Evolutionary conservation across 305 asterid species (phyloP).

Genomic region (Solanum aculeatissimum): DNA sequence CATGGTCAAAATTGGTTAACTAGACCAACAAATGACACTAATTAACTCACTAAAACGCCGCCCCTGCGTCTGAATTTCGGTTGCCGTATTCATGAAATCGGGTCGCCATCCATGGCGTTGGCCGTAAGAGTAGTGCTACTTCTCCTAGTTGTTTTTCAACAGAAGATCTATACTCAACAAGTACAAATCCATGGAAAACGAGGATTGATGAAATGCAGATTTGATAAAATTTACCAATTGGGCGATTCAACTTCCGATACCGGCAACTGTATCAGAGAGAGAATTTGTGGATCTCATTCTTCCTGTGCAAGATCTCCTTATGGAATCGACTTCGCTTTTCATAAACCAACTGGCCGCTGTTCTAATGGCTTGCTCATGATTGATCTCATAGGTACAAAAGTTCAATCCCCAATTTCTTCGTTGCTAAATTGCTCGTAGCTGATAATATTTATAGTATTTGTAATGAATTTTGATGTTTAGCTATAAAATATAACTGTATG

Average conservation of each 20-base stretch:
- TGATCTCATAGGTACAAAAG: neutral
- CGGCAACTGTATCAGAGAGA: conserved; percentile 9
- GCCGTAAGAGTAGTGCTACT: neutral
- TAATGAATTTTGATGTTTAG: too few species aligned
- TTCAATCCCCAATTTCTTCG: neutral
- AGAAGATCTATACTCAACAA: neutral
- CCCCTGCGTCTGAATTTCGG: neutral
- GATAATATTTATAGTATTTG: too few species aligned
- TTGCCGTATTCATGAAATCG: neutral
- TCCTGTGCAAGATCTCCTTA: neutral
- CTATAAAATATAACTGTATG: too few species aligned
- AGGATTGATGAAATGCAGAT: neutral
- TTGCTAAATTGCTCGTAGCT: too few species aligned
- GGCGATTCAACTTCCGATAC: conserved; percentile 18
- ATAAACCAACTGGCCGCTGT: conserved; percentile 11
- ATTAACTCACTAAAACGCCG: neutral
- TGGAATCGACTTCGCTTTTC: neutral
- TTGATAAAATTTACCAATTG: conserved; percentile 8
- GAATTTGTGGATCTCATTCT: neutral
- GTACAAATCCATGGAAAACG: neutral
- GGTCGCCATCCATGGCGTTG: neutral
- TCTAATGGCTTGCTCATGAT: conserved; percentile 17
- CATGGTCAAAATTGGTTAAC: neutral
- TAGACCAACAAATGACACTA: neutral
- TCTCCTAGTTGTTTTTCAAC: neutral